Evolutionary conservation across 441 rosid species (phyloP), one percentile per base, ranked within the genome.

Genomic region (Erodium chrysanthum): DNA sequence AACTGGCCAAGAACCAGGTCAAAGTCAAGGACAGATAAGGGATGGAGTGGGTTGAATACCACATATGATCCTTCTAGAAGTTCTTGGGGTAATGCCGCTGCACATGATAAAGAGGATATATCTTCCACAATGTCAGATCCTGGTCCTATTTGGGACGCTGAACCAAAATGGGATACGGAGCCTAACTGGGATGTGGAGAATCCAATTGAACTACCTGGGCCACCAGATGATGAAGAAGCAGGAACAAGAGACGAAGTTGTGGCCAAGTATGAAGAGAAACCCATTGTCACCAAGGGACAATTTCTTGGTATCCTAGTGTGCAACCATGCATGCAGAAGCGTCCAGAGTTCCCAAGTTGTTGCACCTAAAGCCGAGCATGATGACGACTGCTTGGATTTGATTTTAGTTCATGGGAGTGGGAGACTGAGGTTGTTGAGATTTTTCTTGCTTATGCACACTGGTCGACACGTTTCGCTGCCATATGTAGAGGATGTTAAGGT

Each of bases 91-190:
- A 90, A 85, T 78, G 74, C 84, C 1, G 88, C 81, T 33, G 83
- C 82, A 67, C 85, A 88, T 77, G 98, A 93, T 75, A 85, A 86
- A 76, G 98, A 93, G 76, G 98, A 93, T 70, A 86, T 86, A 56
- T 93, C 98, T 62, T 93, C 98, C 23, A 91, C 98, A 29, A 76
- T 93, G 70, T 93, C 98, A 20, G 96, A 91, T 79, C 97, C 93
- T 18, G 97, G 98, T 80, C 96, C 97, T 12, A 91, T 93, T 67
- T 93, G 98, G 98, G 98, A 93, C 80, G 78, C 96, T 29, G 97
- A 83, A 78, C 98, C 98, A 25, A 93, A 84, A 77, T 89, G 98
- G 98, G 97, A 91, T 74, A 25, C 79, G 6, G 94, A 89, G 62
- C 84, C 88, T 63, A 79, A 82, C 72, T 94, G 97, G 97, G 92